A percentile compares a stretch with the other conserved stretches of the same genome.
phyloP scores from a whole-genome alignment of 2,329 filamentous ascomycete genomes.

The Huntiella omanensis region DNA sequence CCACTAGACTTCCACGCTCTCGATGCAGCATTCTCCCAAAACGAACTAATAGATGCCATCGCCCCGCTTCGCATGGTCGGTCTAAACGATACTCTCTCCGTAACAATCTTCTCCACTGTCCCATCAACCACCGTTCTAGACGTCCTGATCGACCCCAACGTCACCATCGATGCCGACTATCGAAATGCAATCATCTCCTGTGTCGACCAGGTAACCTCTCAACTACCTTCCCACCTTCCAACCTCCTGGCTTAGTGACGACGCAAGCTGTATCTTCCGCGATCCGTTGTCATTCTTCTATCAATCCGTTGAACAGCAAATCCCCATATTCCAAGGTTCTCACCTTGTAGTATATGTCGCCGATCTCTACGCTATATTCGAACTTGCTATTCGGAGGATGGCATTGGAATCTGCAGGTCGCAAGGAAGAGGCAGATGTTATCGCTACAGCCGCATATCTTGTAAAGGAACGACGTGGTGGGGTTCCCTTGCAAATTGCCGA shows the following conservation, averaged over 20 bases:
- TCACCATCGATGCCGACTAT: slow-evolving; percentile 14
- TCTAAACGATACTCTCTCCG: slow-evolving; percentile 14
- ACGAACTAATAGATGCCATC: slow-evolving; percentile 15
- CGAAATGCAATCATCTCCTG: slow-evolving; percentile 10
- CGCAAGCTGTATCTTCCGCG: background rate
- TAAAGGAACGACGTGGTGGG: too few species aligned
- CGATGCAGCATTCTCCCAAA: slow-evolving; percentile 14
- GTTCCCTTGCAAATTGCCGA: too few species aligned
- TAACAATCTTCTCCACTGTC: slow-evolving; percentile 14
- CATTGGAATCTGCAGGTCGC: too few species aligned
- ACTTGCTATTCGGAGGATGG: too few species aligned
- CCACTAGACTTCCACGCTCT: slow-evolving; percentile 13
- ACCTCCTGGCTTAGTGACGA: background rate
- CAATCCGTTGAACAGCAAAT: slow-evolving; percentile 12
- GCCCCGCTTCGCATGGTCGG: slow-evolving; percentile 16
- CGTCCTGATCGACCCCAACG: slow-evolving; percentile 15
- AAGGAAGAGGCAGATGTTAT: too few species aligned
- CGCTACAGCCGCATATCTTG: too few species aligned
- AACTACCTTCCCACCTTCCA: background rate
- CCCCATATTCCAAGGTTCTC: slow-evolving; percentile 13
- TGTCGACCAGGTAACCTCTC: too few species aligned
- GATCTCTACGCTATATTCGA: background rate
- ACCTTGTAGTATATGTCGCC: slow-evolving; percentile 15
- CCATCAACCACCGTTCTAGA: slow-evolving; percentile 14
- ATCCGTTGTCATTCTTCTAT: background rate